Percentiles rank a stretch among this genome's conserved stretches.
phyloP scores from a whole-genome alignment of 2,329 filamentous ascomycete genomes.

The Alternaria infectoria region DNA sequence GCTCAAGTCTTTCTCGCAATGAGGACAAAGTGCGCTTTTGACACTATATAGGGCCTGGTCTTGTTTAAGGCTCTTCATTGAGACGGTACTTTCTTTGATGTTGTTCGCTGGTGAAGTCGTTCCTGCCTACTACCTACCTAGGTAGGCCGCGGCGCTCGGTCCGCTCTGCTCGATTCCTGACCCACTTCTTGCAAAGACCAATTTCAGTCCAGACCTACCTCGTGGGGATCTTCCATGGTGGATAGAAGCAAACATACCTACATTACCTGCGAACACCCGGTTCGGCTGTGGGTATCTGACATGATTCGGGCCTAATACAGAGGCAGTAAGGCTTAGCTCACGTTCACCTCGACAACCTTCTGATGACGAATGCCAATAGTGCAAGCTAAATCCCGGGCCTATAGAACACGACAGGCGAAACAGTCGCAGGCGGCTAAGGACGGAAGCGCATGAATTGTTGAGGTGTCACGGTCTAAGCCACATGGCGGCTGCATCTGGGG shows the following conservation, averaged over 20 bases:
- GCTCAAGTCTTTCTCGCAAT: neutral
- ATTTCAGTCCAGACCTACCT: neutral
- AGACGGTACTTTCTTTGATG: neutral
- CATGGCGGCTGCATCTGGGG: constrained; percentile 7
- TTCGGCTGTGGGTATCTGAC: constrained; percentile 4
- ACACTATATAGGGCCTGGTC: neutral
- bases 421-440: constrained; percentile 6
- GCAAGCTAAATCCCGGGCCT: neutral
- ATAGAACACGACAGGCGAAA: constrained; percentile 1
- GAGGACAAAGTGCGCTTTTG: neutral
- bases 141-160: neutral
- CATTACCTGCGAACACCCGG: constrained; percentile 6
- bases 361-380: neutral
- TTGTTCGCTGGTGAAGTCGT: neutral
- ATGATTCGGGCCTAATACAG: constrained; percentile 3
- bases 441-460: neutral
- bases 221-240: neutral
- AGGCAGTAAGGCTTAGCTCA: neutral
- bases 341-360: constrained; percentile 3
- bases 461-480: constrained; percentile 8
- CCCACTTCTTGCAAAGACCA: neutral
- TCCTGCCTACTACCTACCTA: neutral
- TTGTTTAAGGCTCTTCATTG: neutral
- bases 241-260: neutral
- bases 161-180: neutral